Evolutionary conservation across 495 filamentous ascomycete species (phyloP).

Genomic region (Penicillium goetzii): DNA sequence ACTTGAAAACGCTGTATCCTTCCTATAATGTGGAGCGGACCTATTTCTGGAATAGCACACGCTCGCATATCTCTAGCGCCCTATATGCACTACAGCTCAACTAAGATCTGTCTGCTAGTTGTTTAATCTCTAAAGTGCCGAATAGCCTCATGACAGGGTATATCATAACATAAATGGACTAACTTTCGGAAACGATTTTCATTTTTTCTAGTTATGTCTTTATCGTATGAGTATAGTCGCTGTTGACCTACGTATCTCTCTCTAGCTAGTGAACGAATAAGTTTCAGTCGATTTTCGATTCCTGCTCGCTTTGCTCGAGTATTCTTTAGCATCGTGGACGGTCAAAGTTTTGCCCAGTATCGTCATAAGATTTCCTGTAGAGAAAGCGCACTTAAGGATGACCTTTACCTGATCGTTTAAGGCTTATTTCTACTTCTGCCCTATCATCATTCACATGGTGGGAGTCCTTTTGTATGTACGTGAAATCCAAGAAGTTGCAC

Average conservation of each 20-base stretch:
- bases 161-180: no score
- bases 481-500: no score
- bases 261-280: slow-evolving; percentile 4
- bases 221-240: neutral
- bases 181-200: neutral
- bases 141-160: no score
- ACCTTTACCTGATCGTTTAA: neutral
- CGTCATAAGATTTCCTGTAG: neutral
- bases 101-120: no score
- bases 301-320: neutral
- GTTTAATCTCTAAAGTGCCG: no score
- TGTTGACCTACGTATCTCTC: neutral
- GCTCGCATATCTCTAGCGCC: no score
- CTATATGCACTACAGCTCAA: no score
- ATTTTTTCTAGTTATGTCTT: no score
- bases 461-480: no score
- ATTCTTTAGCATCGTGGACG: neutral
- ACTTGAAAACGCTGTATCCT: no score
- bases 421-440: neutral
- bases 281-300: neutral
- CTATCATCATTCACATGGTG: neutral
- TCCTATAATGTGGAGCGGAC: no score
- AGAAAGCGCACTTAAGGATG: neutral
- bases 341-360: neutral
- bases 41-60: no score